phyloP scores from a whole-genome alignment of 495 filamentous ascomycete species.

The Stereocaulon alpinum region DNA sequence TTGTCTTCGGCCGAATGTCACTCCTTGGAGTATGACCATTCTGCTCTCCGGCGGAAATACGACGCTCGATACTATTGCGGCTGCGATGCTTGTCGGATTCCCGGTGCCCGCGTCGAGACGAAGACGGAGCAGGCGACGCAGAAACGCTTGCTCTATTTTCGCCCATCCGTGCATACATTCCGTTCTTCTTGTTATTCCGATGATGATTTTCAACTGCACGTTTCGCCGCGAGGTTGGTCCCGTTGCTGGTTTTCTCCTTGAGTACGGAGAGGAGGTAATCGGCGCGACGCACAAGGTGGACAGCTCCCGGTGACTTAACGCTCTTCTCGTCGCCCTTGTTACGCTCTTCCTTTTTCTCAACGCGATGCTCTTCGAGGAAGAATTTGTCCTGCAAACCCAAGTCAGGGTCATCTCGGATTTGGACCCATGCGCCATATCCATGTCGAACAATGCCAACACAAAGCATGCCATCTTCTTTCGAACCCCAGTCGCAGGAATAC shows the following conservation, averaged over 20 bases:
- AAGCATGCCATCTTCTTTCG: constrained; percentile 93
- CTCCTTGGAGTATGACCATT: constrained; percentile 36
- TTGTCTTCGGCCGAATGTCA: constrained; percentile 35
- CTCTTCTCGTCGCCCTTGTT: constrained; percentile 63
- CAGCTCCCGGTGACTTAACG: constrained; percentile 86
- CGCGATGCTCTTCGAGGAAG: constrained; percentile 95
- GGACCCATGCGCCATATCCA: constrained; percentile 87
- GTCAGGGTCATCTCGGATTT: constrained; percentile 85
- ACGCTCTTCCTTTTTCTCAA: constrained; percentile 90
- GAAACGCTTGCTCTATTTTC: constrained; percentile 39
- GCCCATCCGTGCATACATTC: constrained; percentile 24
- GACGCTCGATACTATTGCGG: constrained; percentile 39
- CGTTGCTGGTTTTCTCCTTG: constrained; percentile 62
- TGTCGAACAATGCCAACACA: constrained; percentile 85
- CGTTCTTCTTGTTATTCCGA: constrained; percentile 66
- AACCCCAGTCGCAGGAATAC: constrained; percentile 83
- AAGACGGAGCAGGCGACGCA: constrained; percentile 43
- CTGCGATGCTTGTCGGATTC: constrained; percentile 41
- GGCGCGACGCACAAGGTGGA: constrained; percentile 88
- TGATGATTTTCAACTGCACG: constrained; percentile 81
- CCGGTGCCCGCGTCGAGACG: constrained; percentile 37
- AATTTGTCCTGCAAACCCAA: constrained; percentile 84
- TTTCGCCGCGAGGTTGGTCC: constrained; percentile 55
- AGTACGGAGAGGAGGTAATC: constrained; percentile 91
- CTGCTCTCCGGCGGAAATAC: constrained; percentile 24